A percentile compares a stretch with the other conserved stretches of the same genome.
These are phyloP conservation scores for Debaryomyces sp. DNA, from an alignment of 1,139 yeast genomes.

Conservation along the genomic window DNA sequence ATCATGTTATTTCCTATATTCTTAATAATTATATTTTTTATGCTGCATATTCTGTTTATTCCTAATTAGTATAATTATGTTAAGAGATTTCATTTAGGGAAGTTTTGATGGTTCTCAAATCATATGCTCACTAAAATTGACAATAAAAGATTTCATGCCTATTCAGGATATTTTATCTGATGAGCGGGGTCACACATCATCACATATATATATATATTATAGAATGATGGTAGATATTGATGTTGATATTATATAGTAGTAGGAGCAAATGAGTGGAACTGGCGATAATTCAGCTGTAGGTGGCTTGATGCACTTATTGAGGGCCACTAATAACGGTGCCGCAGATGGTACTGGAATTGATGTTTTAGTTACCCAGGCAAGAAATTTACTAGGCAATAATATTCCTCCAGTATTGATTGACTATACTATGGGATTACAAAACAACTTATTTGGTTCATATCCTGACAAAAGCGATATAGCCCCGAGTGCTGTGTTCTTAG, in stretches of 20 bases:
- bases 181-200: not conserved
- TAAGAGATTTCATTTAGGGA: not conserved
- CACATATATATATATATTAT: not conserved
- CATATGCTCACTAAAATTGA: not conserved
- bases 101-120: not conserved
- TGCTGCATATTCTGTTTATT: not conserved
- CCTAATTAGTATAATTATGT: not conserved
- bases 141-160: not conserved
- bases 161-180: not conserved
- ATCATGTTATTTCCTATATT: not conserved
- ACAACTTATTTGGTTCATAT: slow-evolving; percentile 39
- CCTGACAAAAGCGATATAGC: slow-evolving; percentile 31
- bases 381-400: slow-evolving; percentile 24
- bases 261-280: not conserved
- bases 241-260: not conserved
- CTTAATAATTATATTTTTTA: not conserved
- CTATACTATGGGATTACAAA: slow-evolving; percentile 23
- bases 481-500: slow-evolving; percentile 36
- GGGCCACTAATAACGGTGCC: slow-evolving; percentile 18
- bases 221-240: not conserved
- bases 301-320: slow-evolving; percentile 22
- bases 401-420: slow-evolving; percentile 25
- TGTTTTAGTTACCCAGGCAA: slow-evolving; percentile 20
- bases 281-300: slow-evolving; percentile 21
- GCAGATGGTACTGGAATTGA: slow-evolving; percentile 27